Conservation (phyloP, 495 filamentous ascomycete genomes). For the Penicillium psychrofluorescens region DNA sequence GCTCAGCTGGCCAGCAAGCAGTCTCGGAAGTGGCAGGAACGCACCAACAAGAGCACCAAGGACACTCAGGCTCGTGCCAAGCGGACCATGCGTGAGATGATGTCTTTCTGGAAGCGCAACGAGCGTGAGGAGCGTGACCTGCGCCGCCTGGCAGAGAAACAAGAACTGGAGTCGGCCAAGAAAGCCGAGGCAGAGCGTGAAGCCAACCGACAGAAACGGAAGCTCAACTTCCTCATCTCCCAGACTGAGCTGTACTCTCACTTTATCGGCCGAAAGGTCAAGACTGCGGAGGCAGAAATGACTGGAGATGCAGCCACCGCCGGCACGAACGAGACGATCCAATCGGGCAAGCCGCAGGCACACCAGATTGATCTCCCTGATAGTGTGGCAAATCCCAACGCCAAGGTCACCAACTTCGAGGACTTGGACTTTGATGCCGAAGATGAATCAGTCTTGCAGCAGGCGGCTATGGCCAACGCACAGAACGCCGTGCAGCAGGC, state of each 20-base stretch:
- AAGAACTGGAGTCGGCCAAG: conserved; percentile 93
- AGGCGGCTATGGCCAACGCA: conserved; percentile 89
- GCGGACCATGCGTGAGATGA: conserved; percentile 98
- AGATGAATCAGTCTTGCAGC: conserved; percentile 72
- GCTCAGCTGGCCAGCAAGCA: conserved; percentile 96
- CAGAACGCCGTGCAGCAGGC: conserved; percentile 95
- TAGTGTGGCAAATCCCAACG: conserved; percentile 46
- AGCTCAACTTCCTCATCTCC: conserved; percentile 98
- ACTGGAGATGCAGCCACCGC: conserved; percentile 70
- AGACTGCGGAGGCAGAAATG: conserved; percentile 87
- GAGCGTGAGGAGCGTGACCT: conserved; percentile 94
- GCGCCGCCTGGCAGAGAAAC: conserved; percentile 86
- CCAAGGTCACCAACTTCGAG: conserved; percentile 86
- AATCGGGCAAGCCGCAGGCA: conserved; percentile 36
- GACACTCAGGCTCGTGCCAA: conserved; percentile 96
- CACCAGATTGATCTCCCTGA: conserved; percentile 51
- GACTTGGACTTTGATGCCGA: conserved; percentile 93
- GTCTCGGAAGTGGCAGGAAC: conserved; percentile 91
- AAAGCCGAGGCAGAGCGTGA: conserved; percentile 96
- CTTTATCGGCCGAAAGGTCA: conserved; percentile 99
- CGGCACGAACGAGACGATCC: conserved; percentile 39
- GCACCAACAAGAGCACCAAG: conserved; percentile 97
- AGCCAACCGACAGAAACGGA: conserved; percentile 92
- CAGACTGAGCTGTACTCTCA: conserved; percentile 98
- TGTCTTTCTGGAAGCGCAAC: conserved; percentile 99